These are phyloP conservation scores for Umbelopsis sp. DNA, from an alignment of 192 early-diverging fungal species.

Conservation along the genomic window DNA sequence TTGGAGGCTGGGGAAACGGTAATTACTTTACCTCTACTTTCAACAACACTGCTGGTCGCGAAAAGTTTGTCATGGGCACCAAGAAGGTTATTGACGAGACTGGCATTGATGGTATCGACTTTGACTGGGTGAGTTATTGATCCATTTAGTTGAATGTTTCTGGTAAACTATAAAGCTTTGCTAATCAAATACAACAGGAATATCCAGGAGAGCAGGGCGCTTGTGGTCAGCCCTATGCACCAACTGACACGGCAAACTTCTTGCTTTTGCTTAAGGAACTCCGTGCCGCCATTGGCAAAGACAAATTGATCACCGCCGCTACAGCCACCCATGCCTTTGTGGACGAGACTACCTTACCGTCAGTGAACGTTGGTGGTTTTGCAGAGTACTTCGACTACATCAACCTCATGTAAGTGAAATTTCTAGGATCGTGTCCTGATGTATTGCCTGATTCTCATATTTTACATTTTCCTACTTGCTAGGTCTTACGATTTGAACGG, in stretches of 20 bases:
- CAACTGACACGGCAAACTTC: slow-evolving; percentile 61
- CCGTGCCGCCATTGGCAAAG: slow-evolving; percentile 41
- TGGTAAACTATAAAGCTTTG: too few species aligned
- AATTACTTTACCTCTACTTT: slow-evolving; percentile 56
- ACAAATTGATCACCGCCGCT: slow-evolving; percentile 62
- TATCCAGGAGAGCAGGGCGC: slow-evolving; percentile 62
- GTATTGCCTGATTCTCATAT: not conserved
- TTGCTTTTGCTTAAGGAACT: slow-evolving; percentile 54
- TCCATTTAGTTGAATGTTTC: too few species aligned
- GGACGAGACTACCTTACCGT: slow-evolving; percentile 43
- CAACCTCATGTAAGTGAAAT: slow-evolving; percentile 55
- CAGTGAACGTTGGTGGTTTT: slow-evolving; percentile 59
- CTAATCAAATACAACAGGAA: slow-evolving; percentile 39
- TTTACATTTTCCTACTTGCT: too few species aligned
- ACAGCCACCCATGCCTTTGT: slow-evolving; percentile 63
- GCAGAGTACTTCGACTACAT: slow-evolving; percentile 60
- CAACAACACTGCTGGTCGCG: slow-evolving; percentile 33
- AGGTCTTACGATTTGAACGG: slow-evolving; percentile 15
- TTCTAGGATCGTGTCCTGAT: not conserved
- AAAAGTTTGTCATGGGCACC: slow-evolving; percentile 46
- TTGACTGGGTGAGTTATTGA: slow-evolving; percentile 59
- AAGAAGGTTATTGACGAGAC: slow-evolving; percentile 44
- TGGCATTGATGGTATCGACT: slow-evolving; percentile 65
- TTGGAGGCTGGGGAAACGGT: slow-evolving; percentile 69
- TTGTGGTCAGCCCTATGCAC: slow-evolving; percentile 51